phyloP scores from a whole-genome alignment of 2,329 filamentous ascomycete species.

The Aspergillus pseudonomiae region DNA sequence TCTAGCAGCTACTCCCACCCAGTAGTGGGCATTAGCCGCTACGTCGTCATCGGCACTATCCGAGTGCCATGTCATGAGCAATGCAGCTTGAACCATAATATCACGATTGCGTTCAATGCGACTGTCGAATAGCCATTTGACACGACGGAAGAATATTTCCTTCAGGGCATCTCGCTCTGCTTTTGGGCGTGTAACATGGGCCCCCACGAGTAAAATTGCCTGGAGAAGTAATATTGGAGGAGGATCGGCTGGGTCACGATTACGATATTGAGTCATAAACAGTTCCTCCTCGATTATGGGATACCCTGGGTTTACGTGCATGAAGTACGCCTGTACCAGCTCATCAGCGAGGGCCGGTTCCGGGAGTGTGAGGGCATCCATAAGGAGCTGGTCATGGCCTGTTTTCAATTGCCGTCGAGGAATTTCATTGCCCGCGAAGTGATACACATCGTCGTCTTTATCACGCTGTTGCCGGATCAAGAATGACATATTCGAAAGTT shows the following conservation, averaged over 20 bases:
- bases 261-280: slow-evolving; percentile 55
- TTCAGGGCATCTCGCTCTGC: slow-evolving; percentile 50
- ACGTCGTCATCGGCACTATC: slow-evolving; percentile 58
- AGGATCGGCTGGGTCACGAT: slow-evolving; percentile 48
- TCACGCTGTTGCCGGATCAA: slow-evolving; percentile 55
- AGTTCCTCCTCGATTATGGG: slow-evolving; percentile 56
- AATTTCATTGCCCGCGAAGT: slow-evolving; percentile 49
- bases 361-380: slow-evolving; percentile 55
- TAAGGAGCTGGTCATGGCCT: slow-evolving; percentile 49
- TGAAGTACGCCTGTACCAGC: slow-evolving; percentile 56
- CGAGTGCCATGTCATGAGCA: slow-evolving; percentile 60
- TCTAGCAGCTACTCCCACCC: slow-evolving; percentile 57
- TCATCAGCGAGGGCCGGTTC: slow-evolving; percentile 53
- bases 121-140: slow-evolving; percentile 57
- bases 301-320: slow-evolving; percentile 54
- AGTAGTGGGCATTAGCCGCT: slow-evolving; percentile 56
- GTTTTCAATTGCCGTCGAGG: slow-evolving; percentile 46
- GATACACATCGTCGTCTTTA: slow-evolving; percentile 45
- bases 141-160: slow-evolving; percentile 54
- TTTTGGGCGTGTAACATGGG: slow-evolving; percentile 51
- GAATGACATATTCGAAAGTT: slow-evolving; percentile 60
- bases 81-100: slow-evolving; percentile 57
- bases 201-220: slow-evolving; percentile 55
- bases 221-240: slow-evolving; percentile 55
- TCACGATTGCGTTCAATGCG: slow-evolving; percentile 58